Evolutionary conservation across 805 yeast genomes (phyloP), one percentile per base, ranked within the genome.

Genomic region (Yarrowia phangngaensis): DNA sequence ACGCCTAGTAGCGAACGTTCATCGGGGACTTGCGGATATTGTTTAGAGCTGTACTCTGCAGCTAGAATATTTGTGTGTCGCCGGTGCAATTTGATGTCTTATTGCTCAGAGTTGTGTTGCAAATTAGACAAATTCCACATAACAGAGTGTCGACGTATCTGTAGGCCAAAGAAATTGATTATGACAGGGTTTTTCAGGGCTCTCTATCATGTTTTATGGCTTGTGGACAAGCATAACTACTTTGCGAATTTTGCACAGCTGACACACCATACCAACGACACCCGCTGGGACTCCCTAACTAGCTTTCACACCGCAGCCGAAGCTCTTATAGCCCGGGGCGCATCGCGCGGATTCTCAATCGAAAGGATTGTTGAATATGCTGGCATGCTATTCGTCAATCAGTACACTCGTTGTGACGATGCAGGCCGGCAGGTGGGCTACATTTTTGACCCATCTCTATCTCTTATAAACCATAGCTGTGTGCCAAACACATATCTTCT

Each of bases 361-460:
- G 45, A 38, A 9, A 27, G 30, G 23, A 41, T 41, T 4, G 3
- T 41, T 1, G 17, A 41, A 22, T 41, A 20, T 23, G 48, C 48
- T 3, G 48, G 48, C 8, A 30, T 41, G 34, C 35, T 41, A 16
- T 41, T 20, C 29, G 16, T 41, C 29, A 41, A 41, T 22, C 48
- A 41, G 35, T 41, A 41, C 22, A 29, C 35, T 23, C 35, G 48
- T 12, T 29, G 48, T 12, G 48, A 41, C 16, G 48, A 41, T 14
- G 22, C 23, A n/a, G 35, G 35, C 7, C 27, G 35, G 2, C 34
- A 29, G 22, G 35, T 8, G 6, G 48, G 48, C 6, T 29, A 20
- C 34, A 15, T 41, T 2, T 41, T 41, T 11, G 48, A 41, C 9
- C 48, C 48, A 12, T 22, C 29, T 2, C 29, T 41, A 5, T 34